Conservation (phyloP, 192 early-diverging fungal genomes). For the Allomyces macrogynus region DNA sequence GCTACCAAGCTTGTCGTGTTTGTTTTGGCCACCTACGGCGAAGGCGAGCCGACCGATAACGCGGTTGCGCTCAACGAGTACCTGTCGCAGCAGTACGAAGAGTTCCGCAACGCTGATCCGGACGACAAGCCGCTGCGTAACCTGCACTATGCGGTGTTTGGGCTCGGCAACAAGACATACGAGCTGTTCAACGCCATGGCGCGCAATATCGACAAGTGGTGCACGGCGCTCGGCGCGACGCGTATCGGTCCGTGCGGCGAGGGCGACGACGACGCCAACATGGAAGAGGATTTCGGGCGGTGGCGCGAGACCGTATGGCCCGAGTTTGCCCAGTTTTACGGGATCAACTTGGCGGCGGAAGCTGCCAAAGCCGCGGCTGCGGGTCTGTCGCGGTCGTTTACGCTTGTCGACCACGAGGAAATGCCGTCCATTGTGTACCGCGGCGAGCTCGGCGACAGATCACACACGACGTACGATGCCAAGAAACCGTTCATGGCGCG, state of each 20-base stretch:
- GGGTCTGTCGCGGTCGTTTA: slow-evolving; percentile 17
- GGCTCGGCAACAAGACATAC: slow-evolving; percentile 77
- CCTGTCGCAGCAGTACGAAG: slow-evolving; percentile 46
- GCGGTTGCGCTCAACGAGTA: slow-evolving; percentile 82
- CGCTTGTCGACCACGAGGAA: slow-evolving; percentile 34
- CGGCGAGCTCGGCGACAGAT: slow-evolving; percentile 24
- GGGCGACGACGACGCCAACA: slow-evolving; percentile 87
- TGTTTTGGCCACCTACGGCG: slow-evolving; percentile 90
- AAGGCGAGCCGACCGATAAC: slow-evolving; percentile 97
- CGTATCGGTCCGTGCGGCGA: slow-evolving; percentile 65
- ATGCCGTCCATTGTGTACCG: slow-evolving; percentile 14
- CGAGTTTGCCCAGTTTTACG: slow-evolving; percentile 49
- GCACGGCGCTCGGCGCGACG: slow-evolving; percentile 50
- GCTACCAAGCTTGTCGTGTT: slow-evolving; percentile 48
- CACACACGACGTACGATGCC: slow-evolving; percentile 44
- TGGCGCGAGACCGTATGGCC: slow-evolving; percentile 83
- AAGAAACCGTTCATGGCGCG: slow-evolving; percentile 70
- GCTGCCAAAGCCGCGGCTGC: slow-evolving; percentile 15
- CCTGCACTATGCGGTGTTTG: slow-evolving; percentile 52
- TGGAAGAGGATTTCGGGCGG: slow-evolving; percentile 88
- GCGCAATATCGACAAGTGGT: slow-evolving; percentile 42
- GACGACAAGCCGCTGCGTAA: slow-evolving; percentile 23
- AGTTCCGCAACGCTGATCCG: slow-evolving; percentile 21
- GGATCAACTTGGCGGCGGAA: slow-evolving; percentile 28
- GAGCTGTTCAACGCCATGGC: slow-evolving; percentile 76